Conservation (phyloP, 805 yeast genomes). For the Clavispora fructus region DNA sequence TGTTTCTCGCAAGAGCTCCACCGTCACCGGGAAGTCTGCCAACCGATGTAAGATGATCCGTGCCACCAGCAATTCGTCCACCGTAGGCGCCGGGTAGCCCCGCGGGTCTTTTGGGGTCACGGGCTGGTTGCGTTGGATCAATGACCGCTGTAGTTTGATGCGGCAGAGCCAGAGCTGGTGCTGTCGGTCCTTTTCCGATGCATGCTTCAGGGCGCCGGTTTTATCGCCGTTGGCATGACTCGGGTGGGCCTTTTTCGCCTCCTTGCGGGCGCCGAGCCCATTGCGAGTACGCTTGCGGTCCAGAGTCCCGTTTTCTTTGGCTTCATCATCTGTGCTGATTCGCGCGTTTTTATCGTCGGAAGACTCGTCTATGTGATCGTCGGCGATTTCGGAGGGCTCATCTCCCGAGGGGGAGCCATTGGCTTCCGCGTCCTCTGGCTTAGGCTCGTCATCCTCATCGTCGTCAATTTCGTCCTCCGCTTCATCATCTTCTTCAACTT, state of each 20-base stretch:
- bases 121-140: conserved; percentile 42
- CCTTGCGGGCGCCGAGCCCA: not conserved
- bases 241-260: not conserved
- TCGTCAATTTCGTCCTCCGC: conserved; percentile 6
- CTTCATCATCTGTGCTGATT: not conserved
- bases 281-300: not conserved
- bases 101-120: conserved; percentile 32
- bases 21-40: conserved; percentile 37
- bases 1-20: conserved; percentile 37
- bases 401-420: not conserved
- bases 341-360: not conserved
- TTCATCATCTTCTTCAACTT: conserved; percentile 9
- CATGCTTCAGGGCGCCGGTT: conserved; percentile 9
- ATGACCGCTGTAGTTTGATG: conserved; percentile 42
- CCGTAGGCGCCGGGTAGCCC: conserved; percentile 35
- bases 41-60: conserved; percentile 36
- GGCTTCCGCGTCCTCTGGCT: conserved; percentile 2
- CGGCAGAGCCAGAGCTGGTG: conserved; percentile 46
- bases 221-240: not conserved
- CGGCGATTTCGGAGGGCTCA: not conserved
- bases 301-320: not conserved
- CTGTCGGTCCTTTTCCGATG: conserved; percentile 36
- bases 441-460: conserved; percentile 4
- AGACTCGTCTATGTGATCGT: not conserved
- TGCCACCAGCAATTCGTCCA: conserved; percentile 39